Percentiles rank a stretch among this genome's conserved stretches.
These are phyloP conservation scores for Dorcoceras hygrometricum DNA, from an alignment of 257 asterid species.

Conservation along the genomic window DNA sequence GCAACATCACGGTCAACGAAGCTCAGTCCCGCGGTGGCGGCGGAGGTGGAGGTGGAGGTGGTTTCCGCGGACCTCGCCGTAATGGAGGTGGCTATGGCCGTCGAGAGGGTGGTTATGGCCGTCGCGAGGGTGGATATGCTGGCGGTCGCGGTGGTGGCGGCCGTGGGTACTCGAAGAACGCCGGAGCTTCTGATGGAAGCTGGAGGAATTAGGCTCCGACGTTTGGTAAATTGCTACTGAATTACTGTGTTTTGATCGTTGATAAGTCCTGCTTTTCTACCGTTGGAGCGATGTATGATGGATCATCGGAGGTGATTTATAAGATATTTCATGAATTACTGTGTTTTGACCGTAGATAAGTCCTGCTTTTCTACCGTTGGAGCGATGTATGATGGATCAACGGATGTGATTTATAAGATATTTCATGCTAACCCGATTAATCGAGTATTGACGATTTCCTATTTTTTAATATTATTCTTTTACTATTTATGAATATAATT, in stretches of 20 bases:
- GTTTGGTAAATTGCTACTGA: neutral
- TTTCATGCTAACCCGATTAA: no score
- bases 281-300: no score
- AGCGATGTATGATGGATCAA: no score
- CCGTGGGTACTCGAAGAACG: constrained; percentile 25
- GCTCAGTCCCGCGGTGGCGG: constrained; percentile 56
- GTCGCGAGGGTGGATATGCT: neutral
- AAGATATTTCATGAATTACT: no score
- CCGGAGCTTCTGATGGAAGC: constrained; percentile 32
- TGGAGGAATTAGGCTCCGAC: constrained; percentile 25
- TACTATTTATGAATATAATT: no score
- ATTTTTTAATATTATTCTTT: no score
- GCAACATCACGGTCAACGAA: constrained; percentile 84
- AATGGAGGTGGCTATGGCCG: constrained; percentile 17
- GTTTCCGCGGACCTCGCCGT: constrained; percentile 20
- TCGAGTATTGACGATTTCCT: no score
- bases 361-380: no score
- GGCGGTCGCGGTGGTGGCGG: constrained; percentile 24
- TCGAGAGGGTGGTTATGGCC: constrained; percentile 19
- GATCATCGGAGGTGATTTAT: no score
- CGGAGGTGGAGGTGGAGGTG: constrained; percentile 14
- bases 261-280: no score
- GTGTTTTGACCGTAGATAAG: no score
- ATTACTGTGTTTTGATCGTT: neutral
- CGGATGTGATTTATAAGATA: no score